phyloP scores from a whole-genome alignment of 2,329 filamentous ascomycete species.

The Tolypocladium tropicale region DNA sequence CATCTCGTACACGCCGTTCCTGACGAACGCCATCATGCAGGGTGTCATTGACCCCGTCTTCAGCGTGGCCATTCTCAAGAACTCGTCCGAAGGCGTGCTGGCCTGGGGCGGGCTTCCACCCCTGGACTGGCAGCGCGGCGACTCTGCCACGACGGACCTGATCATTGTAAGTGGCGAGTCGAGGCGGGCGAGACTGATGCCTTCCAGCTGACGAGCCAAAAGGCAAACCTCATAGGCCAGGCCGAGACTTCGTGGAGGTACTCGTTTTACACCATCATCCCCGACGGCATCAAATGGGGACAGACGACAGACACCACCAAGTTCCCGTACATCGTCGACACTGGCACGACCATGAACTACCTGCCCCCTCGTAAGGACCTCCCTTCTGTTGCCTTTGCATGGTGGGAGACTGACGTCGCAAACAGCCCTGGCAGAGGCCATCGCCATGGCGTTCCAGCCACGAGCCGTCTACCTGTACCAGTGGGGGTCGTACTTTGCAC shows the following conservation, averaged over 20 bases:
- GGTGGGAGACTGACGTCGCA: neutral
- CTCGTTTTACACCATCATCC: conserved; percentile 43
- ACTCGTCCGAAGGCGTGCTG: conserved; percentile 33
- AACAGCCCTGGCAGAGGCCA: conserved; percentile 34
- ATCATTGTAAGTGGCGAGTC: conserved; percentile 29
- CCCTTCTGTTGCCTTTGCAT: neutral
- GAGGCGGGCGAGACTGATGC: neutral
- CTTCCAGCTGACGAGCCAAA: conserved; percentile 1
- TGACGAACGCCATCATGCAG: conserved; percentile 37
- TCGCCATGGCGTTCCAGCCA: conserved; percentile 36
- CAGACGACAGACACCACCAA: conserved; percentile 28
- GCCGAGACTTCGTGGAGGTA: conserved; percentile 30
- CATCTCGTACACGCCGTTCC: conserved; percentile 35
- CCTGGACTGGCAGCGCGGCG: conserved; percentile 17
- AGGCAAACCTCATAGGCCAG: conserved; percentile 33
- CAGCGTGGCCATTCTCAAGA: conserved; percentile 36
- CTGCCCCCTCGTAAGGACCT: conserved; percentile 32
- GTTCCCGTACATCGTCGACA: conserved; percentile 41
- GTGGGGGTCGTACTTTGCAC: conserved; percentile 37
- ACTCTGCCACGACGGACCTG: conserved; percentile 26
- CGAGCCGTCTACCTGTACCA: conserved; percentile 34
- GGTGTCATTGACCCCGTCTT: conserved; percentile 34
- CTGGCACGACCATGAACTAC: conserved; percentile 40
- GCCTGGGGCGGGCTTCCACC: conserved; percentile 37
- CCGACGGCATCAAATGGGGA: conserved; percentile 36